phyloP scores from a whole-genome alignment of 345 rosid species.

The Mangifera indica region DNA sequence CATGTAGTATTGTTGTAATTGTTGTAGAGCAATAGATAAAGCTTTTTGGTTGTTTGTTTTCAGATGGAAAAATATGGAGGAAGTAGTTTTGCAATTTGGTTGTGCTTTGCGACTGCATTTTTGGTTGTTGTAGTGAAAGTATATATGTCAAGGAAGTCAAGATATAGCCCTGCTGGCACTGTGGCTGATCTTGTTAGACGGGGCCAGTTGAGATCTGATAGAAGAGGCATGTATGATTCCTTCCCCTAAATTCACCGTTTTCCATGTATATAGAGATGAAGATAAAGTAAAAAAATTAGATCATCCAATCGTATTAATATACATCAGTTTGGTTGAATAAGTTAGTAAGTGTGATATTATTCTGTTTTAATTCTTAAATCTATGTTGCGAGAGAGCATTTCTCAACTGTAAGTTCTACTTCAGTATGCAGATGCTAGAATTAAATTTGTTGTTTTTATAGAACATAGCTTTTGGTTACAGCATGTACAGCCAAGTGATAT shows the following conservation, averaged over 20 bases:
- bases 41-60: not conserved
- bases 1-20: too few relatives aligned
- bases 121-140: conserved; percentile 49
- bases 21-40: not conserved
- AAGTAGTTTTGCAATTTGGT: conserved; percentile 39
- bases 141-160: conserved; percentile 44
- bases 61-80: conserved; percentile 48
- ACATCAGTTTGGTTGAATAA: too few relatives aligned
- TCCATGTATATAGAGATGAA: too few relatives aligned
- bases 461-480: not conserved
- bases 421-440: not conserved
- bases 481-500: not conserved
- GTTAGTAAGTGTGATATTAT: too few relatives aligned
- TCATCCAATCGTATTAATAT: too few relatives aligned
- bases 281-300: too few relatives aligned
- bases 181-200: conserved; percentile 97
- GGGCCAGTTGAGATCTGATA: conserved; percentile 92
- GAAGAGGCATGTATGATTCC: conserved; percentile 98
- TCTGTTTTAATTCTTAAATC: not conserved
- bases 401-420: not conserved
- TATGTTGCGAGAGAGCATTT: not conserved
- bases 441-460: not conserved
- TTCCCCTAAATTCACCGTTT: conserved; percentile 16
- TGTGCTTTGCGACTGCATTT: conserved; percentile 54
- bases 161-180: conserved; percentile 54